A percentile compares a stretch with the other conserved stretches of the same genome.
phyloP scores from a whole-genome alignment of 73 alveolate species.

The Uronychia binucleata region DNA sequence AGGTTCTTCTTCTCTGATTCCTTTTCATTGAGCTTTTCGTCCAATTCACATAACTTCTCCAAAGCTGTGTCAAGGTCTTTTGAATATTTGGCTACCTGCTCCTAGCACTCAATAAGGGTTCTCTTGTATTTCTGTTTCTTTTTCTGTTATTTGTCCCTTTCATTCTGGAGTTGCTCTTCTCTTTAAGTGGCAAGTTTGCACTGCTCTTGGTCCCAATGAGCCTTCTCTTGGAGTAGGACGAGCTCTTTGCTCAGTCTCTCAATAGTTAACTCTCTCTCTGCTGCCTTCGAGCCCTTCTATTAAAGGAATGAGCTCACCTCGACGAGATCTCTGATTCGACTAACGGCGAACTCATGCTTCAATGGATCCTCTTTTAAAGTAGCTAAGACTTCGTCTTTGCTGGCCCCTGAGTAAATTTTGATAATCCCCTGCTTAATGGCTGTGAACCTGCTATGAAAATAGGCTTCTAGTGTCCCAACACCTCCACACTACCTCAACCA shows the following conservation, averaged over 20 bases:
- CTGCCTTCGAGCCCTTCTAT: background rate
- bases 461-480: too few species aligned
- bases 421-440: background rate
- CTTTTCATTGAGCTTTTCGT: background rate
- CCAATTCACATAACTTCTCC: background rate
- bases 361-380: background rate
- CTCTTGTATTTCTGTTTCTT: conserved; percentile 3
- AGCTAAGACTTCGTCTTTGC: background rate
- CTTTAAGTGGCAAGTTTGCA: background rate
- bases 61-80: background rate
- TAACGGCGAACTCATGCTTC: background rate
- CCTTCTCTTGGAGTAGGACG: background rate
- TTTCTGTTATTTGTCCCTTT: background rate
- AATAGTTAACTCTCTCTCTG: background rate
- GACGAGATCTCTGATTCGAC: background rate
- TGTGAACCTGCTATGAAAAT: too few species aligned
- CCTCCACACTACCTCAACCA: too few species aligned
- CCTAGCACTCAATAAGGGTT: background rate
- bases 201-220: background rate
- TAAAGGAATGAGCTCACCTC: background rate
- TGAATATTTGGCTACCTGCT: background rate
- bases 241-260: background rate
- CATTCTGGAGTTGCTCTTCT: background rate
- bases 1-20: background rate
- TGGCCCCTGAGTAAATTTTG: background rate